A percentile compares a stretch with the other conserved stretches of the same genome.
Evolutionary conservation across 2,329 filamentous ascomycete species (phyloP).

Genomic region (Mollisiaceae sp.): DNA sequence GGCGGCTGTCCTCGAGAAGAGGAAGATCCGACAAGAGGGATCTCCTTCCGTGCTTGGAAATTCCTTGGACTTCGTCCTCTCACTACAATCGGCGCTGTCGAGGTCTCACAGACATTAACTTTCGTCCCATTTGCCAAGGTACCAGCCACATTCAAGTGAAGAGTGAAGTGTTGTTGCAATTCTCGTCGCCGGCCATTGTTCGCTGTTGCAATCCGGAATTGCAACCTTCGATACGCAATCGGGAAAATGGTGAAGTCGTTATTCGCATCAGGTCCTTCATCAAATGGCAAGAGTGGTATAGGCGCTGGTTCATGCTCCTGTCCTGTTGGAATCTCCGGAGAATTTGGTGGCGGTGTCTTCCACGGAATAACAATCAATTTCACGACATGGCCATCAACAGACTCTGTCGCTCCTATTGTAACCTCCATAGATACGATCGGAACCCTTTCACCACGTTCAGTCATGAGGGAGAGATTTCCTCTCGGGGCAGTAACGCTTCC

Average conservation of each 20-base stretch:
- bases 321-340: constrained; percentile 66
- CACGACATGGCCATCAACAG: constrained; percentile 88
- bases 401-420: constrained; percentile 90
- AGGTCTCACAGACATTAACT: constrained; percentile 79
- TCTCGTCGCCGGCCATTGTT: constrained; percentile 96
- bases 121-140: constrained; percentile 85
- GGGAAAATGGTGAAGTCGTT: constrained; percentile 87
- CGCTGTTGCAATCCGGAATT: constrained; percentile 92
- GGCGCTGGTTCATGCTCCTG: constrained; percentile 85
- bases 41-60: constrained; percentile 92
- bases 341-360: constrained; percentile 90
- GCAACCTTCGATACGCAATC: constrained; percentile 90
- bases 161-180: constrained; percentile 92
- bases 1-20: constrained; percentile 42
- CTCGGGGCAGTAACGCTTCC: constrained; percentile 84
- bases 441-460: constrained; percentile 82
- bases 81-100: constrained; percentile 90
- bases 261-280: constrained; percentile 49
- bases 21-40: constrained; percentile 64
- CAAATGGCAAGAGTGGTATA: constrained; percentile 73
- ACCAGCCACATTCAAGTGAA: constrained; percentile 84
- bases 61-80: constrained; percentile 91
- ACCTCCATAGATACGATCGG: constrained; percentile 84
- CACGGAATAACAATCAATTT: constrained; percentile 96
- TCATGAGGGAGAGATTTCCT: constrained; percentile 78